Evolutionary conservation across 2,329 filamentous ascomycete species (phyloP).

Genomic region (Fusarium sp.): DNA sequence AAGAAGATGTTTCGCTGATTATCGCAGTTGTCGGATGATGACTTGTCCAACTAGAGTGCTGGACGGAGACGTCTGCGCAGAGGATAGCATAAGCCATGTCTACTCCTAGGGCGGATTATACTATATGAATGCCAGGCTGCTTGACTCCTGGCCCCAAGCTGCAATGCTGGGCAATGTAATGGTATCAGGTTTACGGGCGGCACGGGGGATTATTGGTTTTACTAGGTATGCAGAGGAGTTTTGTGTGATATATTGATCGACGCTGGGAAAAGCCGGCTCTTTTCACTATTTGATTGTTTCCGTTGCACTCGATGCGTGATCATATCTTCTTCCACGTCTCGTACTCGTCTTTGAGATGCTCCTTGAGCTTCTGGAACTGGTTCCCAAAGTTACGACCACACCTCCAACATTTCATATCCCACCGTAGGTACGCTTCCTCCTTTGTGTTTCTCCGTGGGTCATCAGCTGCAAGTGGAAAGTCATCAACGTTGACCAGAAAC

Average conservation of each 20-base stretch:
- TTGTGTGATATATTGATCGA: slow-evolving; percentile 16
- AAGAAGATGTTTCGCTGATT: slow-evolving; percentile 44
- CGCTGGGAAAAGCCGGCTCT: slow-evolving; percentile 28
- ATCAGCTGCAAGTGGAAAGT: slow-evolving; percentile 78
- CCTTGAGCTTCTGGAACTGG: slow-evolving; percentile 78
- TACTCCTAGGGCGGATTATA: not conserved
- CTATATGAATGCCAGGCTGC: not conserved
- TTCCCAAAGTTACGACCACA: slow-evolving; percentile 81
- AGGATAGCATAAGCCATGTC: not conserved
- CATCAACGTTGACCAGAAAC: slow-evolving; percentile 82
- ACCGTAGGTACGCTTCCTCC: slow-evolving; percentile 68
- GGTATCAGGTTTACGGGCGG: slow-evolving; percentile 4
- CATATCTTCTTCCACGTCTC: slow-evolving; percentile 77
- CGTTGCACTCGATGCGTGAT: slow-evolving; percentile 17
- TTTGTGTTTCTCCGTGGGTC: slow-evolving; percentile 71
- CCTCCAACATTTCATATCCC: slow-evolving; percentile 84
- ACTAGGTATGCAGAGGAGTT: slow-evolving; percentile 23
- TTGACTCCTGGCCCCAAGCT: slow-evolving; percentile 1
- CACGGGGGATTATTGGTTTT: slow-evolving; percentile 4
- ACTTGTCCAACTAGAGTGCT: slow-evolving; percentile 25
- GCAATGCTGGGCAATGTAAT: not conserved
- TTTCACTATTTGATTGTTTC: not conserved
- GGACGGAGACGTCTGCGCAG: not conserved
- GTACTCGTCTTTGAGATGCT: slow-evolving; percentile 80
- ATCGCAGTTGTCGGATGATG: slow-evolving; percentile 34